Conservation (phyloP, 768 basidiomycete genomes). For the Kockovaella imperatae region DNA sequence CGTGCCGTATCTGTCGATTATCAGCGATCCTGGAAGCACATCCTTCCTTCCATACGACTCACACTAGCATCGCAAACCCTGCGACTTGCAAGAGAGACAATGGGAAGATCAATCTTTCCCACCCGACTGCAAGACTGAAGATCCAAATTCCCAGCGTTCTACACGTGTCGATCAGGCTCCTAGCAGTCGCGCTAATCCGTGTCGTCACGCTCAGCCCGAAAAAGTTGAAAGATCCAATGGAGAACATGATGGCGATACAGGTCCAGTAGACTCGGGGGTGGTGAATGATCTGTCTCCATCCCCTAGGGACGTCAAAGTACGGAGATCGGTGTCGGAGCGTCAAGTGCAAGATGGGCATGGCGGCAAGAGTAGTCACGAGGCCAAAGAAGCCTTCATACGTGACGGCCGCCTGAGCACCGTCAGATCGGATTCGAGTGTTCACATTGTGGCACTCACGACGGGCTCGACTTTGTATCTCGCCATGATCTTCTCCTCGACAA, state of each 20-base stretch:
- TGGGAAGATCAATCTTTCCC: slow-evolving; percentile 79
- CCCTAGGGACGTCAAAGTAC: slow-evolving; percentile 78
- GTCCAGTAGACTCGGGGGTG: slow-evolving; percentile 64
- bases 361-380: slow-evolving; percentile 63
- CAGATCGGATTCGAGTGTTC: background rate
- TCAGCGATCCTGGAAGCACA: slow-evolving; percentile 5
- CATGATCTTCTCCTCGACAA: slow-evolving; percentile 96
- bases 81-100: slow-evolving; percentile 71
- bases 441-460: slow-evolving; percentile 49
- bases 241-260: slow-evolving; percentile 62
- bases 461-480: slow-evolving; percentile 75
- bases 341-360: slow-evolving; percentile 63
- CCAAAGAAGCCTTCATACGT: slow-evolving; percentile 94
- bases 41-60: slow-evolving; percentile 46
- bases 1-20: slow-evolving; percentile 73
- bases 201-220: slow-evolving; percentile 88
- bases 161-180: slow-evolving; percentile 81
- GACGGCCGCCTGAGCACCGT: slow-evolving; percentile 58
- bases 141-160: slow-evolving; percentile 90
- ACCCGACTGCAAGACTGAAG: slow-evolving; percentile 76
- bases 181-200: slow-evolving; percentile 84
- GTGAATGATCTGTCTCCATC: slow-evolving; percentile 78
- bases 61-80: slow-evolving; percentile 85
- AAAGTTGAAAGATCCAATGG: slow-evolving; percentile 77
- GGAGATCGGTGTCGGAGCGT: slow-evolving; percentile 41